Evolutionary conservation across 345 rosid genomes (phyloP).

Genomic region (Eucalyptus pumila): DNA sequence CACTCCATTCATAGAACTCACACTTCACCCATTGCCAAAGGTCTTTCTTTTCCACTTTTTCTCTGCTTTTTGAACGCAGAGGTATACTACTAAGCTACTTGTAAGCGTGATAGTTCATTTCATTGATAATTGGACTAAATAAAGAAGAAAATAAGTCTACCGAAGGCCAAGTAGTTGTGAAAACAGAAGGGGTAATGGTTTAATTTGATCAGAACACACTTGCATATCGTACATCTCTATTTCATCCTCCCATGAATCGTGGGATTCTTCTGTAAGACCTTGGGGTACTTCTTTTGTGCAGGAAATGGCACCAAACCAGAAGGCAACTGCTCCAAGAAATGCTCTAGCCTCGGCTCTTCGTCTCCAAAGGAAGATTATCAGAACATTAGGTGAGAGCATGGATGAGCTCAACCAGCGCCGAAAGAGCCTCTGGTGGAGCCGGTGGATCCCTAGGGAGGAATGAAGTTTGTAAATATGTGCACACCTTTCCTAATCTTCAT

Average conservation of each 20-base stretch:
- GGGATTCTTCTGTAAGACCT: background rate
- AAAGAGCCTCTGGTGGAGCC: conserved; percentile 90
- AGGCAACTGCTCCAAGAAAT: conserved; percentile 49
- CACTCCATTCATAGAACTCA: background rate
- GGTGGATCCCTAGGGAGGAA: conserved; percentile 93
- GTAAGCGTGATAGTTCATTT: background rate
- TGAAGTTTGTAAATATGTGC: conserved; percentile 21
- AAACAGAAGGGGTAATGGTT: background rate
- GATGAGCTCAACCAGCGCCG: conserved; percentile 63
- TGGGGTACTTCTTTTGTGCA: conserved; percentile 2
- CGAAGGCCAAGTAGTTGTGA: background rate
- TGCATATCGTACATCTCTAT: background rate
- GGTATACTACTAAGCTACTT: background rate
- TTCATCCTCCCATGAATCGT: background rate
- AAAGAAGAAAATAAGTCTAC: background rate
- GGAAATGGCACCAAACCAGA: conserved; percentile 60
- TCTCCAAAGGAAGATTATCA: conserved; percentile 66
- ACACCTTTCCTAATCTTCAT: background rate
- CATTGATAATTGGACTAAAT: background rate
- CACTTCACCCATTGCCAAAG: background rate
- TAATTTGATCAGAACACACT: background rate
- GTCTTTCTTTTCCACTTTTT: background rate
- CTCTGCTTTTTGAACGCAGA: background rate
- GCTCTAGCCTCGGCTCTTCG: conserved; percentile 70
- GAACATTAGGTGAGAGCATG: conserved; percentile 59